Percentiles rank a stretch among this genome's conserved stretches.
Evolutionary conservation across 495 filamentous ascomycete genomes (phyloP).

Genomic region (Neurospora sp.): DNA sequence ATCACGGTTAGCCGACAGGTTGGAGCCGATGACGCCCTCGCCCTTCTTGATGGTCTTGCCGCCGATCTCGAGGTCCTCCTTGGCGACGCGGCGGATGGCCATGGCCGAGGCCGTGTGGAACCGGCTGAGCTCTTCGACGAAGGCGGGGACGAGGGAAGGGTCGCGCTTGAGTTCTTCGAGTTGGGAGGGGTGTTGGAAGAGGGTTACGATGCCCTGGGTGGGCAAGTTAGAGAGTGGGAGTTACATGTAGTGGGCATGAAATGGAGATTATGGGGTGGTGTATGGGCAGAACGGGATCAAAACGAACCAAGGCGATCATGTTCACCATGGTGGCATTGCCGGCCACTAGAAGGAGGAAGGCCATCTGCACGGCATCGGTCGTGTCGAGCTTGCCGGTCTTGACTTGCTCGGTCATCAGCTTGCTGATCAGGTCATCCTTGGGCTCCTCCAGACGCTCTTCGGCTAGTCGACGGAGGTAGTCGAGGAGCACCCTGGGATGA

Average conservation of each 20-base stretch:
- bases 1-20: conserved; percentile 37
- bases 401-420: conserved; percentile 29
- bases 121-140: conserved; percentile 37
- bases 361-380: conserved; percentile 30
- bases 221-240: too few relatives aligned
- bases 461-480: conserved; percentile 28
- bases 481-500: conserved; percentile 21
- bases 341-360: conserved; percentile 36
- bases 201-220: conserved; percentile 27
- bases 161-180: conserved; percentile 27
- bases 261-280: not conserved
- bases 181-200: conserved; percentile 28
- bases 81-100: conserved; percentile 32
- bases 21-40: conserved; percentile 37
- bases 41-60: conserved; percentile 30
- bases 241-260: too few relatives aligned
- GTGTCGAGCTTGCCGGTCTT: conserved; percentile 27
- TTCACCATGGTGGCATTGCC: conserved; percentile 41
- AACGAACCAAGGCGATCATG: conserved; percentile 33
- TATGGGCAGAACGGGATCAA: not conserved
- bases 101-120: conserved; percentile 36
- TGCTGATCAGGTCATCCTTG: conserved; percentile 33
- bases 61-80: conserved; percentile 32
- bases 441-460: conserved; percentile 26
- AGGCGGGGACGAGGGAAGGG: conserved; percentile 14